Evolutionary conservation across 495 filamentous ascomycete species (phyloP).

Genomic region (Diplogelasinospora grovesii): DNA sequence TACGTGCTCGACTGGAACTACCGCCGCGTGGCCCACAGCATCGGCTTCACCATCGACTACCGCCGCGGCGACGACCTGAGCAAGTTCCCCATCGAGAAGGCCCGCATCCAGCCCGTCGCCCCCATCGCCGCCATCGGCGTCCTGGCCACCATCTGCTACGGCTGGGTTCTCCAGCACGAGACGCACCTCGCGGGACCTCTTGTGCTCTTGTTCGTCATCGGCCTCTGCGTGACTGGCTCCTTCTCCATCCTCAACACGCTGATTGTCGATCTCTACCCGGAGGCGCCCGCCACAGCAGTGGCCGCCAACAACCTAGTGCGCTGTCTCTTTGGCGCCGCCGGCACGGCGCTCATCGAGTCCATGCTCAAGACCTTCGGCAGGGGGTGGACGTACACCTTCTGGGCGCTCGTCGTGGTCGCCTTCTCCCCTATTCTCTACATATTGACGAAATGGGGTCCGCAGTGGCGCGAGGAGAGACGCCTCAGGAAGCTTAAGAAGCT

Average conservation of each 20-base stretch:
- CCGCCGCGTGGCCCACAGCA: conserved; percentile 40
- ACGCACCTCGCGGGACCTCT: conserved; percentile 44
- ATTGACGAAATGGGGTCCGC: conserved; percentile 31
- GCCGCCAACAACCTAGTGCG: conserved; percentile 44
- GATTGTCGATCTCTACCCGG: conserved; percentile 40
- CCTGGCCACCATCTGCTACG: conserved; percentile 43
- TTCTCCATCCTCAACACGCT: conserved; percentile 46
- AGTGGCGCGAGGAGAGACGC: conserved; percentile 35
- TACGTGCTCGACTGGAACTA: conserved; percentile 53
- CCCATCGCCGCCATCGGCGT: conserved; percentile 39
- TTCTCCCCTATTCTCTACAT: conserved; percentile 34
- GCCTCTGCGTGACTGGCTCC: conserved; percentile 45
- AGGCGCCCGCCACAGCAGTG: conserved; percentile 39
- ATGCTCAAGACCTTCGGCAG: conserved; percentile 37
- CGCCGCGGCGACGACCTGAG: conserved; percentile 46
- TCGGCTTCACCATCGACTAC: conserved; percentile 43
- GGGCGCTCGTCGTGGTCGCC: conserved; percentile 30
- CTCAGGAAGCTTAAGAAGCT: conserved; percentile 19
- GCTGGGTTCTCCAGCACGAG: conserved; percentile 48
- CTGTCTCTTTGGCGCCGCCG: conserved; percentile 37
- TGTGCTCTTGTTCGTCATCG: conserved; percentile 50
- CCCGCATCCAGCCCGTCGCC: conserved; percentile 50
- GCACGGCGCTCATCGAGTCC: conserved; percentile 35
- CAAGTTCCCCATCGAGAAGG: conserved; percentile 59
- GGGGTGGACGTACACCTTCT: conserved; percentile 44